phyloP scores from a whole-genome alignment of 768 basidiomycete genomes.

The Asterophora lycoperdoides region DNA sequence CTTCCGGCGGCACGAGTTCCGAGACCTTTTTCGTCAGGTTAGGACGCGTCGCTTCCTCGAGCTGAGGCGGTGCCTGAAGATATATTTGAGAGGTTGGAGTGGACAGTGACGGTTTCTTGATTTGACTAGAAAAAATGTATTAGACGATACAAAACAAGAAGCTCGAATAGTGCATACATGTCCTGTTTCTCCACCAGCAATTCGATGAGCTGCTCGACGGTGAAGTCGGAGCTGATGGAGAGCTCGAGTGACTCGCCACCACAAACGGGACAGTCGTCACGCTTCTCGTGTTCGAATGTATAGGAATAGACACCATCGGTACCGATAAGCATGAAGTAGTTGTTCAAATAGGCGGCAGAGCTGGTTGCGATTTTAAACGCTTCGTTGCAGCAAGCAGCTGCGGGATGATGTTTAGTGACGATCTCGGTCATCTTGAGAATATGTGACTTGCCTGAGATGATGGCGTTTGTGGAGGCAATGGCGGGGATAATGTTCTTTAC shows the following conservation, averaged over 20 bases:
- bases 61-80: slow-evolving; percentile 88
- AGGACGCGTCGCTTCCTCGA: slow-evolving; percentile 84
- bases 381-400: slow-evolving; percentile 97
- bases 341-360: slow-evolving; percentile 90
- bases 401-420: slow-evolving; percentile 2
- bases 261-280: slow-evolving; percentile 94
- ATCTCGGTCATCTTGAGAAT: not conserved
- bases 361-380: slow-evolving; percentile 98
- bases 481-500: slow-evolving; percentile 99
- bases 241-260: slow-evolving; percentile 86
- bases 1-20: slow-evolving; percentile 74
- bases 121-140: slow-evolving; percentile 60
- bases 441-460: slow-evolving; percentile 74
- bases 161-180: slow-evolving; percentile 53
- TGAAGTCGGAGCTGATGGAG: slow-evolving; percentile 63
- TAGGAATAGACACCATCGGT: slow-evolving; percentile 96
- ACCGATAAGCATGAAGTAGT: slow-evolving; percentile 98
- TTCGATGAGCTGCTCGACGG: slow-evolving; percentile 86
- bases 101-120: slow-evolving; percentile 93
- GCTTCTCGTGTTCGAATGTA: slow-evolving; percentile 93
- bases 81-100: slow-evolving; percentile 75
- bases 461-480: slow-evolving; percentile 97
- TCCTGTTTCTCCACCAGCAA: slow-evolving; percentile 83
- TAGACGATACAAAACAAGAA: not conserved
- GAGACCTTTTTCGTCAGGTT: slow-evolving; percentile 85